Percentiles rank a stretch among this genome's conserved stretches.
Conservation (phyloP, 192 early-diverging fungal species). For the Entophlyctis luteolus region DNA sequence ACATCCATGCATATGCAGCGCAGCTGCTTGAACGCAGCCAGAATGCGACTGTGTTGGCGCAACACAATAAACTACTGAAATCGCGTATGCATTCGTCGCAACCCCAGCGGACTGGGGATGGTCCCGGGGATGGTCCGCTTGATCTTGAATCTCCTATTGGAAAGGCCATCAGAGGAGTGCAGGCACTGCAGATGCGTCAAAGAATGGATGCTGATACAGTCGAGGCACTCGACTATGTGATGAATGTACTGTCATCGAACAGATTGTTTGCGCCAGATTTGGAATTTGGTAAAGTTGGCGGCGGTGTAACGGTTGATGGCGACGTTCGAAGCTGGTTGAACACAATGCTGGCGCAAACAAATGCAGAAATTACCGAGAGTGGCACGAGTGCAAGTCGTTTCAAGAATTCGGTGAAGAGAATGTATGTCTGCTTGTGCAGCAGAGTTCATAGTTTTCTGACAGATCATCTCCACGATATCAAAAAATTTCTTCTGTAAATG, state of each 20-base stretch:
- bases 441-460: no score
- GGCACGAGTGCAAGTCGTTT: no score
- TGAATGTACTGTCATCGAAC: constrained; percentile 46
- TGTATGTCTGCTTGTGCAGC: no score
- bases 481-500: no score
- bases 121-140: constrained; percentile 29
- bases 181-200: constrained; percentile 32
- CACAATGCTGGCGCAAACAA: constrained; percentile 38
- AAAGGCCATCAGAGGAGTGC: constrained; percentile 48
- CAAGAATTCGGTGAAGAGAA: no score
- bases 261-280: constrained; percentile 46
- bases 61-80: constrained; percentile 37
- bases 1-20: constrained; percentile 37
- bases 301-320: constrained; percentile 31
- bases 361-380: neutral
- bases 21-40: constrained; percentile 30
- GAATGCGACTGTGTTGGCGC: constrained; percentile 24
- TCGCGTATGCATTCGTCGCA: constrained; percentile 24
- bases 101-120: neutral
- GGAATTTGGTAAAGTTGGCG: constrained; percentile 21
- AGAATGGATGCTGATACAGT: constrained; percentile 40
- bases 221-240: constrained; percentile 45
- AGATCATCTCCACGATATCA: no score
- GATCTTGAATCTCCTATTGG: constrained; percentile 48
- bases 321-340: constrained; percentile 47